Conservation (phyloP, 177 flowering plant genomes). For the Tripterygium wilfordii region DNA sequence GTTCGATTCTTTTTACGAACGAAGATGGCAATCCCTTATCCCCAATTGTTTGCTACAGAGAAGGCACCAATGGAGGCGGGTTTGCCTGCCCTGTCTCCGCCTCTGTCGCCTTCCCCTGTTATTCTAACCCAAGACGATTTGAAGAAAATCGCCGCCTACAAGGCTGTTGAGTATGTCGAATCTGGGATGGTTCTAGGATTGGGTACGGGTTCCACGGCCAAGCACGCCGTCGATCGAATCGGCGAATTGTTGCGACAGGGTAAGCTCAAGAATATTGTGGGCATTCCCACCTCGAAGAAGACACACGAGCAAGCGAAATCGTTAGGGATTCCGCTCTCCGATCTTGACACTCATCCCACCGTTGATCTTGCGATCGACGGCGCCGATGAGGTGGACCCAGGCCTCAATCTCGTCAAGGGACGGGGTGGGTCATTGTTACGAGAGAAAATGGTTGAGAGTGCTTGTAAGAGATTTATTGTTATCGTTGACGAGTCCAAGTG, state of each 20-base stretch:
- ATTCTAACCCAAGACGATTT: slow-evolving; percentile 58
- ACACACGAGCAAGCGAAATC: slow-evolving; percentile 63
- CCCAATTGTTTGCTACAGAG: slow-evolving; percentile 18
- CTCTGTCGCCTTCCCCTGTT: slow-evolving; percentile 14
- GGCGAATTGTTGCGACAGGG: slow-evolving; percentile 58
- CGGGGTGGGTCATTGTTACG: slow-evolving; percentile 69
- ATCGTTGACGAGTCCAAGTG: slow-evolving; percentile 64
- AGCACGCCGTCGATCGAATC: slow-evolving; percentile 52
- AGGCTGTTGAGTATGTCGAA: slow-evolving; percentile 67
- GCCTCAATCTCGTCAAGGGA: slow-evolving; percentile 64
- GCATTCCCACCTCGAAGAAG: slow-evolving; percentile 63
- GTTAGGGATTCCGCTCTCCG: slow-evolving; percentile 60
- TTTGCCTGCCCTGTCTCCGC: slow-evolving; percentile 8
- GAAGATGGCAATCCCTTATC: slow-evolving; percentile 24
- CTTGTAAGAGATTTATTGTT: slow-evolving; percentile 45
- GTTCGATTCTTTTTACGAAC: background rate
- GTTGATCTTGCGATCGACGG: slow-evolving; percentile 77
- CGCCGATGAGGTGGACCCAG: slow-evolving; percentile 70
- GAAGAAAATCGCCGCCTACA: slow-evolving; percentile 67
- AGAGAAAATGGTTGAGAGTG: slow-evolving; percentile 78
- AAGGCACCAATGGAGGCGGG: slow-evolving; percentile 18
- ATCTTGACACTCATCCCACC: slow-evolving; percentile 49
- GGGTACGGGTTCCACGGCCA: slow-evolving; percentile 81
- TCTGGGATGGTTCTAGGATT: slow-evolving; percentile 82
- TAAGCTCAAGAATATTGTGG: slow-evolving; percentile 48